Evolutionary conservation across 169 alveolate genomes (phyloP), one percentile per base, ranked within the genome.

Genomic region (Eimeria maxima): DNA sequence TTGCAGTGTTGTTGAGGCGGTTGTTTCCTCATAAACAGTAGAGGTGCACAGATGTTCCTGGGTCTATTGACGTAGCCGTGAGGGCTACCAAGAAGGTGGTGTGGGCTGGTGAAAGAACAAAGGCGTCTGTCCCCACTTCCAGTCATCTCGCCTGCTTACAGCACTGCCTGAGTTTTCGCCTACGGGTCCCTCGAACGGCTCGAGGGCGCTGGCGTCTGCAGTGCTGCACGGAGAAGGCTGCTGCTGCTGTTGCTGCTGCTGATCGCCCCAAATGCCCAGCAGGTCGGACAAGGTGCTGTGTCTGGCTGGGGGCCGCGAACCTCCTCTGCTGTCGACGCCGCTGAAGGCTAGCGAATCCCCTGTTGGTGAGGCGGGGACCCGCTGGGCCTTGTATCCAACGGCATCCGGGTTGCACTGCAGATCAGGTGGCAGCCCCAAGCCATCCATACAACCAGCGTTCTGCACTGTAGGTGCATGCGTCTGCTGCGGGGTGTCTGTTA

Each of bases 101-200:
- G 76, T 24, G 16, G 91, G 71, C 13, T 47, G 91, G 76, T 83
- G 91, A 38, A 42, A 83, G 60, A 83, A 83, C 67, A 83, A 65
- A 65, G 91, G 91, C 8, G 91, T 55, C 73, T 55, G 71, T 33
- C 91, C 91, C 91, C 91, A 83, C 50, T 47, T 42, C 91, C 91
- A 83, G 20, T 83, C 91, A 55, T 29, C 74, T 83, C 63, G 73
- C 71, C 71, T 83, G 18, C 76, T 74, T 24, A 53, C 91, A 53
- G 73, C 29, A 8, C 91, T 53, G 71, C 73, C 91, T 42, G 76
- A 29, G 24, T 83, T 44, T 44, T 83, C 74, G 55, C 91, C 91
- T 83, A 47, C 88, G 88, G 88, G 88, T 18, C 88, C 60, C 42
- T 55, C 74, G 33, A 55, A 14, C 38, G 29, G 53, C 50, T n/a